Percentiles rank a stretch among this genome's conserved stretches.
These are phyloP conservation scores for Gossypium lobatum DNA, from an alignment of 441 rosid genomes.

Conservation along the genomic window DNA sequence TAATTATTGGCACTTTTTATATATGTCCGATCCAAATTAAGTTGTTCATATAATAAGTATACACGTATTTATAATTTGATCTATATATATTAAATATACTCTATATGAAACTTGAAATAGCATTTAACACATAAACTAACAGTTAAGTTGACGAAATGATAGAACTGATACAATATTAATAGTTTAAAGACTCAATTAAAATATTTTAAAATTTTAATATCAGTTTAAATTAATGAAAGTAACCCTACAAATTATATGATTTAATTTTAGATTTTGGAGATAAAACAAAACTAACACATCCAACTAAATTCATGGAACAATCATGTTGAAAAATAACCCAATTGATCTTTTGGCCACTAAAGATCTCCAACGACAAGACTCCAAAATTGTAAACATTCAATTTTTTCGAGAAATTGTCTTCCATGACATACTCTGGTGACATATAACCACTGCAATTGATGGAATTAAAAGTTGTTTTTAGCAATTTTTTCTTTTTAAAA, in stretches of 20 bases:
- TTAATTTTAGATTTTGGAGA: too few species aligned
- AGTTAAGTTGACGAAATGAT: too few species aligned
- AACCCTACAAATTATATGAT: too few species aligned
- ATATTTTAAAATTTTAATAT: background rate
- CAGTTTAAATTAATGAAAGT: too few species aligned
- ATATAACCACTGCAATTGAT: background rate
- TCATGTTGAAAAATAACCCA: background rate
- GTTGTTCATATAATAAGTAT: too few species aligned
- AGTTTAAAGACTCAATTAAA: background rate
- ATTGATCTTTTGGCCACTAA: constrained; percentile 9
- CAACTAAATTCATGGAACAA: constrained; percentile 6
- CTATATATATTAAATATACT: too few species aligned
- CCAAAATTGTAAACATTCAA: constrained; percentile 16
- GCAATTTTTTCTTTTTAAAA: background rate
- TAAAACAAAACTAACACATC: background rate
- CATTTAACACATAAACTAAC: too few species aligned
- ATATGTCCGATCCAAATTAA: too few species aligned
- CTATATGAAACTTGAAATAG: too few species aligned
- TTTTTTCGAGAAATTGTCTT: constrained; percentile 13
- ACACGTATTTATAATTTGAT: too few species aligned
- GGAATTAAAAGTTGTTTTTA: background rate
- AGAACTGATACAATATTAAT: background rate
- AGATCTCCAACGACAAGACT: constrained; percentile 12
- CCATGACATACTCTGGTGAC: constrained; percentile 16
- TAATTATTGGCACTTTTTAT: too few species aligned